Evolutionary conservation across 2,329 filamentous ascomycete species (phyloP), one percentile per base, ranked within the genome.

Genomic region (Penicillium sclerotiorum): DNA sequence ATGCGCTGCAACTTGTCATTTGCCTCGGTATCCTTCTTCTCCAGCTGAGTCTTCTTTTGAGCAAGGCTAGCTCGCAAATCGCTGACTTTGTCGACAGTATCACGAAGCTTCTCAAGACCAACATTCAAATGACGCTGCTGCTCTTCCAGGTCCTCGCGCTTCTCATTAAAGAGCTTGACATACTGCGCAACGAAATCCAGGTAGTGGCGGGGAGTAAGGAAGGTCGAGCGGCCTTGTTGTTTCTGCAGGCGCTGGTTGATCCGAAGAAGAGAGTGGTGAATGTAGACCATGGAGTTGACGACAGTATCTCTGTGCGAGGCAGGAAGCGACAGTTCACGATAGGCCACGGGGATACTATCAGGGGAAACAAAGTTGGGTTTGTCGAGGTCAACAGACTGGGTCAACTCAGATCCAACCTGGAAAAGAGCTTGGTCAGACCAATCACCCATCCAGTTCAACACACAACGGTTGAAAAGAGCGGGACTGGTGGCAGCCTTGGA

Each of bases 381-480:
- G 68, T 99, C 94, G 47, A 99, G 81, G 68, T 99, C 94, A 51
- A 99, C 86, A n/a, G 90, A 93, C 58, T 95, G 89, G 1, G 95
- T 99, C 50, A 99, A 84, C 72, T 99, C 94, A 56, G 89, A 91
- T 20, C 89, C 92, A 56, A 99, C 95, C 73, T 99, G 95, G 85
- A 95, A 99, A 17, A 99, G 82, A 30, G 94, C 95, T 75, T 99
- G 94, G 71, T 99, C 94, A 45, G 94, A 99, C 94, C 94, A 99
- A 74, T 99, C 94, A 58, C 94, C 94, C 70, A 99, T 96, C 94
- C 94, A 99, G 75, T 99, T 99, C 62, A 99, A 86, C 41, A 99
- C 94, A 68, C 94, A 99, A 80, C 94, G 88, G 78, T 99, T 99
- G 87, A 99, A 99, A 65, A 99, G 76, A 33, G 94, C 94, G 52